Base-by-base conservation (phyloP, 768 basidiomycete genomes). In the Boletus sp. region DNA sequence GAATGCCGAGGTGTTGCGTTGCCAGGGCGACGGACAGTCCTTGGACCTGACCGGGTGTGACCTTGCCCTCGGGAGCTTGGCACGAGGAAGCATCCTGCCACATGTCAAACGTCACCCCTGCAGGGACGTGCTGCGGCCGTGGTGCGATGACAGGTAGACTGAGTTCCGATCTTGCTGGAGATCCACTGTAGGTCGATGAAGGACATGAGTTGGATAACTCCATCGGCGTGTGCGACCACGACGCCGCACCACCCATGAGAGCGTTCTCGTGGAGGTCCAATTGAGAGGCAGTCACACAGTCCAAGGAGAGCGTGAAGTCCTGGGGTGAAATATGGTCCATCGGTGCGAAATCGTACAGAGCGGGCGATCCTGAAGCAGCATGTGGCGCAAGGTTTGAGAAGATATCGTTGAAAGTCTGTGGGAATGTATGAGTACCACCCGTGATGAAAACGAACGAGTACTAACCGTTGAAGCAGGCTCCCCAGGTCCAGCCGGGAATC, bases 171-270 rank as follows among this genome's bases (percentile, higher is more conserved):
- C 58, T 71, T 0, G 72, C 65, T 0, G 78, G 77, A 0, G 79
- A 80, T 1, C 76, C 76, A 0, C 77, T 75, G 62, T 80, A 80
- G 6, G 71, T 67, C 2, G 80, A 77, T 0, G 79, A 78, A 0
- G 78, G 68, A 7, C 71, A 65, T 1, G 77, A 76, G 33, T 64
- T 51, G 2, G 64, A 7, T 7, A 66, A 58, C 30, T 60, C 61
- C 20, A 53, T 11, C 64, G 59, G 52, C 55, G 63, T 28, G 11
- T 35, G 46, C 7, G 47, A 18, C 66, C 66, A 67, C 10, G 63
- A 53, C 0, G 47, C 2, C 1, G 37, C 30, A 18, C 4, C 60
- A 57, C 41, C 49, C 45, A 29, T 55, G 55, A 57, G 12, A 15
- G 50, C 32, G 48, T n/a, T 37, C 9, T 47, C 41, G 12, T 17